Conservation (phyloP, 805 yeast species). For the Tetrapisispora nanseiensis region DNA sequence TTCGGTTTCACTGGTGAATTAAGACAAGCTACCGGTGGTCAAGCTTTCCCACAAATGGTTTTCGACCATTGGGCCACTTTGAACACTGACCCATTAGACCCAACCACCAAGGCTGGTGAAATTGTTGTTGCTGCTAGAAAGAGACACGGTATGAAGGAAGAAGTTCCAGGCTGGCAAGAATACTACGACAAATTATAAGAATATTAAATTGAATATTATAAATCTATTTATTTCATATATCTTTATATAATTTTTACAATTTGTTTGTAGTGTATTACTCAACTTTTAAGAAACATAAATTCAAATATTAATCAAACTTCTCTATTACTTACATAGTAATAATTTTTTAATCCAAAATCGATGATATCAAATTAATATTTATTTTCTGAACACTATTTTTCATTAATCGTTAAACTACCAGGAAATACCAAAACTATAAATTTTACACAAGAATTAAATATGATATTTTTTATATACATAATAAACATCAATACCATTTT, state of each 20-base stretch:
- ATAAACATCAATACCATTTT: conserved; percentile 32
- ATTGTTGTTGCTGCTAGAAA: conserved; percentile 64
- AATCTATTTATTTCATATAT: background rate
- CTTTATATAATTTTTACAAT: conserved; percentile 7
- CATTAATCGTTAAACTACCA: background rate
- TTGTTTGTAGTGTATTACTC: conserved; percentile 12
- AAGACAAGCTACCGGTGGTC: conserved; percentile 99
- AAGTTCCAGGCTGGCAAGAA: conserved; percentile 97
- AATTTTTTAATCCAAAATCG: background rate
- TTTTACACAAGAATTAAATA: conserved; percentile 3
- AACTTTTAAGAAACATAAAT: conserved; percentile 1
- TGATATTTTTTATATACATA: conserved; percentile 28
- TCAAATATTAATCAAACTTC: background rate
- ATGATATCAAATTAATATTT: background rate
- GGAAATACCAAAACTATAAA: background rate
- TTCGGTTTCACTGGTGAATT: conserved; percentile 99
- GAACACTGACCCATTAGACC: conserved; percentile 86
- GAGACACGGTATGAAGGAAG: conserved; percentile 94
- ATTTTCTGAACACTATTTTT: background rate
- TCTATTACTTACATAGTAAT: background rate
- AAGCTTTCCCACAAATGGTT: conserved; percentile 99
- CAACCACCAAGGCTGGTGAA: conserved; percentile 57
- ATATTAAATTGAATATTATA: background rate
- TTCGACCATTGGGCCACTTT: conserved; percentile 95
- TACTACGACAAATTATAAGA: conserved; percentile 82